A percentile compares a stretch with the other conserved stretches of the same genome.
phyloP scores from a whole-genome alignment of 148 eudicot species.

The Camellia granthamiana region DNA sequence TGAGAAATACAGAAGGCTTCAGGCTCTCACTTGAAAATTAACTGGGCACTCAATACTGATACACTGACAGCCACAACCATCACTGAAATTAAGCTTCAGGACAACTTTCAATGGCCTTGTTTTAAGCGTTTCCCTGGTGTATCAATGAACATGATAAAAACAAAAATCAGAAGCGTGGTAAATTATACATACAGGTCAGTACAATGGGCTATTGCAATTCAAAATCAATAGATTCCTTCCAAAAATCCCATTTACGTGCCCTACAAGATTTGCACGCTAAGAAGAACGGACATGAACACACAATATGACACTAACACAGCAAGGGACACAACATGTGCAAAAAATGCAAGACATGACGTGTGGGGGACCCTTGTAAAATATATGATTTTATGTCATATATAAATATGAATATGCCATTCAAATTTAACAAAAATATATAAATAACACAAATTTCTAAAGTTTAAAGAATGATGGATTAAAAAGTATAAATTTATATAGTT shows the following conservation, averaged over 20 bases:
- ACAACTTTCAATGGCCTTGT: conserved; percentile 34
- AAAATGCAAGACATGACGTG: too few relatives aligned
- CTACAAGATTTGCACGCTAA: not conserved
- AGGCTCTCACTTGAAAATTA: conserved; percentile 38
- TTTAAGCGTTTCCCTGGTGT: conserved; percentile 40
- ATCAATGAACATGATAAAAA: not conserved
- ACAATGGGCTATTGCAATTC: not conserved
- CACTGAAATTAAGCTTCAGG: conserved; percentile 43
- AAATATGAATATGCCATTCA: too few relatives aligned
- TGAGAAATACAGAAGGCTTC: not conserved
- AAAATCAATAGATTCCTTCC: not conserved
- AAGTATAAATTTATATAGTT: too few relatives aligned
- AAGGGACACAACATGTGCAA: too few relatives aligned
- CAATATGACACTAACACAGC: too few relatives aligned
- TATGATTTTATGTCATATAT: too few relatives aligned
- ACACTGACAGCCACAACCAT: conserved; percentile 44
- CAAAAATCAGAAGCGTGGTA: not conserved
- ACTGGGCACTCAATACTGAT: conserved; percentile 42
- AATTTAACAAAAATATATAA: too few relatives aligned
- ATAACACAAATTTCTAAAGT: too few relatives aligned
- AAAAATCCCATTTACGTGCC: not conserved
- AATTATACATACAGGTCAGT: not conserved
- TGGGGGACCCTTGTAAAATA: too few relatives aligned
- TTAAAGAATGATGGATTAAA: too few relatives aligned
- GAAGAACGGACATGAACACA: too few relatives aligned